Percentiles rank a stretch among this genome's conserved stretches.
Conservation (phyloP, 768 basidiomycete species). For the Suillus paluster region DNA sequence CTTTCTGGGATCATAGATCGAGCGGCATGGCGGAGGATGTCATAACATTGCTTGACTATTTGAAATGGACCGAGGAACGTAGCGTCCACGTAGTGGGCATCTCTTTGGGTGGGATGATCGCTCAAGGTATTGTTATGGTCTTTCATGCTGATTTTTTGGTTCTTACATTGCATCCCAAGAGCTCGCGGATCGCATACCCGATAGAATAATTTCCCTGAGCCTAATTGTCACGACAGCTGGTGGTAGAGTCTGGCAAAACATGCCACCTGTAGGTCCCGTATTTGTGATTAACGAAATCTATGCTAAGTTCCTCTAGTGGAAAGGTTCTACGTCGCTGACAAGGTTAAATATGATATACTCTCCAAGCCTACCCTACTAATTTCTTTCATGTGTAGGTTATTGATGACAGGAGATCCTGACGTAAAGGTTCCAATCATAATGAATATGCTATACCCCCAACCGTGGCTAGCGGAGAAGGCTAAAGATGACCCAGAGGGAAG, state of each 20-base stretch:
- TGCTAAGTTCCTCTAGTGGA: conserved; percentile 36
- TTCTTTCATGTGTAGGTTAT: conserved; percentile 35
- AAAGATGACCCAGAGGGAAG: conserved; percentile 57
- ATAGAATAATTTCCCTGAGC: conserved; percentile 67
- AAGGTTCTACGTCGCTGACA: conserved; percentile 41
- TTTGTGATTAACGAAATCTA: background rate
- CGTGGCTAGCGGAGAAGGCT: conserved; percentile 64
- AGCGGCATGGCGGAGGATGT: conserved; percentile 79
- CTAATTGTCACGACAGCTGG: conserved; percentile 76
- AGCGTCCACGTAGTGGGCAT: conserved; percentile 73
- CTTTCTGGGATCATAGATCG: conserved; percentile 49
- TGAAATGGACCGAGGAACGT: conserved; percentile 70
- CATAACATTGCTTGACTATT: conserved; percentile 64
- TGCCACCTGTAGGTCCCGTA: conserved; percentile 60
- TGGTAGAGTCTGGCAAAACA: conserved; percentile 56
- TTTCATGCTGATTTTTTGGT: background rate
- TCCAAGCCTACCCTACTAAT: conserved; percentile 10
- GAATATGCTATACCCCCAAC: conserved; percentile 59
- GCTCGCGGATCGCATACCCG: conserved; percentile 65
- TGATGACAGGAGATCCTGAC: conserved; percentile 43
- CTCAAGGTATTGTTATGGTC: conserved; percentile 54
- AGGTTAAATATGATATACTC: conserved; percentile 27
- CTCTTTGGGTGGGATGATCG: conserved; percentile 86
- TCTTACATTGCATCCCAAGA: conserved; percentile 45
- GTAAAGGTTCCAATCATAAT: conserved; percentile 54